phyloP scores from a whole-genome alignment of 495 filamentous ascomycete species.

The Opeltia flavorubescens region DNA sequence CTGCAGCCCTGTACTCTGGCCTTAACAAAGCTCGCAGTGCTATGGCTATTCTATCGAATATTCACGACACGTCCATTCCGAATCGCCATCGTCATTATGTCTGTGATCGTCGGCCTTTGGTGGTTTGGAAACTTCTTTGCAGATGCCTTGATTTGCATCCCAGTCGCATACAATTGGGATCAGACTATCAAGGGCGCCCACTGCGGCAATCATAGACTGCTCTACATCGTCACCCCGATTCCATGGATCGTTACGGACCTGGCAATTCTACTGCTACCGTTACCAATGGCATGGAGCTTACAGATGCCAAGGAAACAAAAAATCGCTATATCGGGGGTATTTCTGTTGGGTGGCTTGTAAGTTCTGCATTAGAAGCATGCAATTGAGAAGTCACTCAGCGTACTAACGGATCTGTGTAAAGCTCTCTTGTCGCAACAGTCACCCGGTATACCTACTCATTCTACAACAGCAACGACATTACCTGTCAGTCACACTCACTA shows the following conservation, averaged over 20 bases:
- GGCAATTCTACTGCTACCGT: not conserved
- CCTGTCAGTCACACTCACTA: not conserved
- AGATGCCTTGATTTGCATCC: not conserved
- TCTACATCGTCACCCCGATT: not conserved
- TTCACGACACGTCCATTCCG: not conserved
- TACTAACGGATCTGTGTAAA: not conserved
- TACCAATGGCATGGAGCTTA: not conserved
- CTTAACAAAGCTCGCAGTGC: not conserved
- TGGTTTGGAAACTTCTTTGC: not conserved
- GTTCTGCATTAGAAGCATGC: not conserved
- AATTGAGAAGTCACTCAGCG: not conserved
- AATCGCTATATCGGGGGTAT: not conserved
- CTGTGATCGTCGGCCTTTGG: not conserved
- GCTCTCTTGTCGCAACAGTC: not conserved
- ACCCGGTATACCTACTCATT: not conserved
- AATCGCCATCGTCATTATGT: not conserved
- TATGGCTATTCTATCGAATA: not conserved
- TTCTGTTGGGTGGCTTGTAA: not conserved
- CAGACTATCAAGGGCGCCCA: not conserved
- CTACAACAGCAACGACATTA: not conserved
- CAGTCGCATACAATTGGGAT: not conserved
- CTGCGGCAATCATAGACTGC: not conserved
- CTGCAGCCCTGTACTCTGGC: not conserved
- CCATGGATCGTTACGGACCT: not conserved
- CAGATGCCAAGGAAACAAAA: not conserved